Base-by-base conservation (phyloP, 2,329 filamentous ascomycete genomes). In the Talaromyces albobiverticillius region DNA sequence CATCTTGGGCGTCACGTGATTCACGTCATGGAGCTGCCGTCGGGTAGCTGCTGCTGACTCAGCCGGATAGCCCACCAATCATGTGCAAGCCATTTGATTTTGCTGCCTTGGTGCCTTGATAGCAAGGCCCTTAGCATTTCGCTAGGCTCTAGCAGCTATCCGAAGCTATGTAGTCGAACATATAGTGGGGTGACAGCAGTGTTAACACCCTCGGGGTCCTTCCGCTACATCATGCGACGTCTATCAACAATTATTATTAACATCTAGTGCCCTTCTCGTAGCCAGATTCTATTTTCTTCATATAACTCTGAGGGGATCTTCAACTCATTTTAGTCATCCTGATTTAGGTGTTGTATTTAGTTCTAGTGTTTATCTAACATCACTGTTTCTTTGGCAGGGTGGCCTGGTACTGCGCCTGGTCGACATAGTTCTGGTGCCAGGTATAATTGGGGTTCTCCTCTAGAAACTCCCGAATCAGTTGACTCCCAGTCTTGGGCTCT, bases 351-450 rank as follows among this genome's bases (percentile, higher is more conserved):
- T 10, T 14, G 3, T 40, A 40, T 18, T 1, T 29, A 49, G 16
- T 38, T 10, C 1, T 40, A 38, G 25, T 26, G n/a, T 8, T 9
- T 40, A 14, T 34, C 16, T 34, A 22, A 7, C 2, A 9, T 47
- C 29, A 22, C 18, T 46, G 16, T 13, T 51, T 47, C 48, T 31
- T 31, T 5, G 53, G 42, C 53, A 55, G 18, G 2, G 42, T 51
- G 32, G 51, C 47, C 34, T 18, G 23, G 40, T 59, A 59, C 29
- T 53, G n/a, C 46, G 40, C 43, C 25, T 38, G 20, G 25, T 59
- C 47, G 18, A 47, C 59, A 67, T 75, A 74, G 58, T 76, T 76
- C 59, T 76, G 74, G 62, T 77, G 74, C 74, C 74, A 77, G 7
- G 65, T 71, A 65, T 72, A 76, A 38, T 74, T 61, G 23, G 58